Percentiles rank a stretch among this genome's conserved stretches.
These are phyloP conservation scores for Alternaria angustiovoidea DNA, from an alignment of 2,329 filamentous ascomycete genomes.

Conservation along the genomic window DNA sequence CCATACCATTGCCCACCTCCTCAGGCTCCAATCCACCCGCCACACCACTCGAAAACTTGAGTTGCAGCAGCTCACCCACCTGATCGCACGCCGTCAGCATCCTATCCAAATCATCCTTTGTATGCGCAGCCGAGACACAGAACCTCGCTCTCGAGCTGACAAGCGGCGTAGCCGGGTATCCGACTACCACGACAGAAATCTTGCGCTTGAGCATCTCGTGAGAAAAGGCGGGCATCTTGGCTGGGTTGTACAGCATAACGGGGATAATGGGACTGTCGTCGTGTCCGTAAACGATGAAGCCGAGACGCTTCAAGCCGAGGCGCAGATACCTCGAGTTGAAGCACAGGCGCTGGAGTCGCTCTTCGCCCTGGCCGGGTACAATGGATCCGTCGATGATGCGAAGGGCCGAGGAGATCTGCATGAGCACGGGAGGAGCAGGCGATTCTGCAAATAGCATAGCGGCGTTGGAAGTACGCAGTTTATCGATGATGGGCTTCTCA, in stretches of 20 bases:
- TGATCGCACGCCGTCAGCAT: conserved; percentile 90
- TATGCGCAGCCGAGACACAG: conserved; percentile 94
- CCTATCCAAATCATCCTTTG: conserved; percentile 96
- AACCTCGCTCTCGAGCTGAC: conserved; percentile 95
- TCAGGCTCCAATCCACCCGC: conserved; percentile 85
- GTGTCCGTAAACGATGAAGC: conserved; percentile 95
- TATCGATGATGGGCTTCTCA: conserved; percentile 90
- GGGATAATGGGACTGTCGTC: conserved; percentile 98
- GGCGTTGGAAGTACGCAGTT: conserved; percentile 84
- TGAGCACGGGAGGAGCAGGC: conserved; percentile 84
- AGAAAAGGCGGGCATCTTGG: conserved; percentile 97
- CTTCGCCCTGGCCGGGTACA: conserved; percentile 88
- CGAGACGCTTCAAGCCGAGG: conserved; percentile 93
- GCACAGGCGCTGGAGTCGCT: conserved; percentile 91
- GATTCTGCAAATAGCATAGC: conserved; percentile 88
- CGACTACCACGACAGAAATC: conserved; percentile 96
- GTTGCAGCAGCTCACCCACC: conserved; percentile 86
- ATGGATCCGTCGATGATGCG: conserved; percentile 90
- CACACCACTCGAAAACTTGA: conserved; percentile 97
- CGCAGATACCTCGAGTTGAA: conserved; percentile 99
- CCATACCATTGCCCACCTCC: conserved; percentile 61
- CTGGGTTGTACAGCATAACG: conserved; percentile 94
- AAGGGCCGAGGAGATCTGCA: conserved; percentile 87
- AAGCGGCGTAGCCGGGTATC: conserved; percentile 93
- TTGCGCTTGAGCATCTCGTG: conserved; percentile 98